phyloP scores from a whole-genome alignment of 2,329 filamentous ascomycete genomes.

The Juglanconis sp. region DNA sequence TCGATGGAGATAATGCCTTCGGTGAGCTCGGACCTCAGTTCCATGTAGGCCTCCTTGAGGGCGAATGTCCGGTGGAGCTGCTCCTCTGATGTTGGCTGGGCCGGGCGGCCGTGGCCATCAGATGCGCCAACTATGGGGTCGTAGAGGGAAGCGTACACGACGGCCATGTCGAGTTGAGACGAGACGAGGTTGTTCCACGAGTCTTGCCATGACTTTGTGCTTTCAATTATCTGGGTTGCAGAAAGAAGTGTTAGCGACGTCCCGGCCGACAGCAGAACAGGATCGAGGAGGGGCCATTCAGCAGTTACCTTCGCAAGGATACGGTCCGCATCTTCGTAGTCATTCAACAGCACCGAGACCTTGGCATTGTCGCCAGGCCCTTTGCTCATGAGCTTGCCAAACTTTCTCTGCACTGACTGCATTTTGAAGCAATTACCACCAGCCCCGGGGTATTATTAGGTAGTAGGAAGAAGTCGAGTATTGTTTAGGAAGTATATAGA shows the following conservation, averaged over 20 bases:
- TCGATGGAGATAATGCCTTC: constrained; percentile 72
- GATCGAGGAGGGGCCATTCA: neutral
- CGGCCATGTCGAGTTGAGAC: constrained; percentile 63
- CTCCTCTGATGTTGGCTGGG: constrained; percentile 57
- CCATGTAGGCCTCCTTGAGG: constrained; percentile 65
- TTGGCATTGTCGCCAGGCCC: constrained; percentile 73
- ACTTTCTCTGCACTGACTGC: constrained; percentile 71
- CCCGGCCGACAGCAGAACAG: neutral
- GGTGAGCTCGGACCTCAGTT: constrained; percentile 67
- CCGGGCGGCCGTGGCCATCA: constrained; percentile 51
- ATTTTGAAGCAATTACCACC: constrained; percentile 38
- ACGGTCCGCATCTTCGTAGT: constrained; percentile 77
- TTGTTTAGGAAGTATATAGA: neutral
- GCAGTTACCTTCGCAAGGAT: constrained; percentile 64
- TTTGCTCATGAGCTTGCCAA: constrained; percentile 67
- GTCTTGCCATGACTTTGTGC: constrained; percentile 73
- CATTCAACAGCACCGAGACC: constrained; percentile 69
- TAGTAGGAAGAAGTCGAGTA: neutral
- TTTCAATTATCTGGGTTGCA: constrained; percentile 65
- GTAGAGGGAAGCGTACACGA: constrained; percentile 71
- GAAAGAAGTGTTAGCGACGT: neutral
- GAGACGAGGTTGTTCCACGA: constrained; percentile 71
- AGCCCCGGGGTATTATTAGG: neutral
- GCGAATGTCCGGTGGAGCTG: constrained; percentile 63
- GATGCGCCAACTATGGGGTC: constrained; percentile 69